Base-by-base conservation (phyloP, 2,329 filamentous ascomycete species). In the Boeremia exigua region DNA sequence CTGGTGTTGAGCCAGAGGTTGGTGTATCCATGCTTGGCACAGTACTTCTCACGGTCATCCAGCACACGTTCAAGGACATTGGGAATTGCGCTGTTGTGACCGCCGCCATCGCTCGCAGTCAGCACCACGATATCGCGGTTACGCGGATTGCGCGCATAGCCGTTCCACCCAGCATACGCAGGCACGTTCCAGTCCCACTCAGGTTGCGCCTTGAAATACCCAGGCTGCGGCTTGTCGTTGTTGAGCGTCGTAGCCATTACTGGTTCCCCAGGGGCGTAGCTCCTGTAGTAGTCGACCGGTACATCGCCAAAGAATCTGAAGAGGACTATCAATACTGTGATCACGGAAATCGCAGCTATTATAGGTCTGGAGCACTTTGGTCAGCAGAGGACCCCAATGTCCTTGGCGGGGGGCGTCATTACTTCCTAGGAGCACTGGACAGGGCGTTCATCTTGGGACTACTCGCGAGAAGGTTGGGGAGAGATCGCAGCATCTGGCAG, bases 1-100 rank as follows among this genome's bases (percentile, higher is more conserved):
- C 72, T 74, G 27, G 76, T 77, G 60, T 78, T 77, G 48, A 78
- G 61, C 63, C 76, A 78, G 14, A 75, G 67, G 47, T 71, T 72
- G 7, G 66, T 73, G 68, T 75, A 77, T 19, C 75, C 74, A 47
- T 77, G 73, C 32, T 61, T 64, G 15, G 67, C 66, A 38, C 71
- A 75, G 62, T 77, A 77, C 42, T 66, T 65, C 49, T 73, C 65
- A 28, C 75, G 68, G 57, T 78, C 75, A 45, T 67, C 59, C 9
- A 68, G 62, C 7, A 75, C 69, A 6, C 67, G 63, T 33, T 70
- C 69, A 14, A 78, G 57, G 7, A 78, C 63, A 36, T 76, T 71
- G 27, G 69, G 65, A 44, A 78, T 77, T 6, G 69, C 73, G 52
- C 73, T 74, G 54, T 78, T 77, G 66, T 78, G 75, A 32, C 76